Conservation (phyloP, 257 asterid genomes). For the Scutellaria galericulata region DNA sequence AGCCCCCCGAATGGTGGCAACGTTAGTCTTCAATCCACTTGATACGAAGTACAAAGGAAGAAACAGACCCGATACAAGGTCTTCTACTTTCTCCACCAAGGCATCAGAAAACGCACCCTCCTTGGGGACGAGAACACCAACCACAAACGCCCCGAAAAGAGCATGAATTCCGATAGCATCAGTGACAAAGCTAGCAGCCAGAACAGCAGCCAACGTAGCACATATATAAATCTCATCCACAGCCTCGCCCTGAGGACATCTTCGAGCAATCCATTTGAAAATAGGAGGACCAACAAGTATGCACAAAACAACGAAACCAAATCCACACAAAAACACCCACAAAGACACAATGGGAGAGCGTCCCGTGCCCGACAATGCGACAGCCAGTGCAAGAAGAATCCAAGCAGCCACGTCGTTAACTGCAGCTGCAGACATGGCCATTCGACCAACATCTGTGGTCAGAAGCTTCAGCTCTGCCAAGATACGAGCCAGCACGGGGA, state of each 20-base stretch:
- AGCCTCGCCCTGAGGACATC: constrained; percentile 68
- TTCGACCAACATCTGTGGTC: constrained; percentile 65
- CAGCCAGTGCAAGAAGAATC: constrained; percentile 72
- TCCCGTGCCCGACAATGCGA: constrained; percentile 59
- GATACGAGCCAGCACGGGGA: constrained; percentile 75
- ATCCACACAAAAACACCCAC: constrained; percentile 64
- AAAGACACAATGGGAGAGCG: constrained; percentile 57
- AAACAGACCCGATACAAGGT: constrained; percentile 64
- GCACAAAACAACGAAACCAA: constrained; percentile 50
- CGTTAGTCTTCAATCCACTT: constrained; percentile 69
- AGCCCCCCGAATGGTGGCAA: constrained; percentile 63
- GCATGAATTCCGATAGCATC: constrained; percentile 73
- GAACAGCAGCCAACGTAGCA: constrained; percentile 58
- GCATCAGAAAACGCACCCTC: constrained; percentile 70
- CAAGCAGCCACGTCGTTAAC: constrained; percentile 78
- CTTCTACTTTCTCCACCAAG: constrained; percentile 67
- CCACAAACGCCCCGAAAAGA: constrained; percentile 70
- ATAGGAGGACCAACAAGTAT: constrained; percentile 46
- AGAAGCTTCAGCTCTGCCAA: constrained; percentile 69
- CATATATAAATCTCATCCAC: constrained; percentile 70
- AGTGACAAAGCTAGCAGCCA: constrained; percentile 72
- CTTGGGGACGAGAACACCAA: constrained; percentile 73
- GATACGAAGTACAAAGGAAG: constrained; percentile 73
- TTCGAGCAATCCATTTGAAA: constrained; percentile 58
- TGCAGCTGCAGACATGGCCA: constrained; percentile 86